Base-by-base conservation (phyloP, 2,329 filamentous ascomycete species). In the Claviceps sp. region DNA sequence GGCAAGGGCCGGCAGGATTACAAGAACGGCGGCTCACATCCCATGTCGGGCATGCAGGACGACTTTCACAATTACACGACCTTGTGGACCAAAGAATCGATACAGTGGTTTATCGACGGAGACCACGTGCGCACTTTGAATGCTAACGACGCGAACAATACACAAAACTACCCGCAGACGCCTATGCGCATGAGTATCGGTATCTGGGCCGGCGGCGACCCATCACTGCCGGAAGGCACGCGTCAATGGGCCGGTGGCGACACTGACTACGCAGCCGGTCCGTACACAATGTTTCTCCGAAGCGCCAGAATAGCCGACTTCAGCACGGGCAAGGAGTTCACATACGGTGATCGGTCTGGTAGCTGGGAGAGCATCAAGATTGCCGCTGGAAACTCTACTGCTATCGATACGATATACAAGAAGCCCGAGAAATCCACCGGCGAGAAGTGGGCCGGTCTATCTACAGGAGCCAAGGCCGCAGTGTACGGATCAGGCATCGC, bases 61-160 rank as follows among this genome's bases (percentile, higher is more conserved):
- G 77, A 80, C 51, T 84, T 75, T 64, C 84, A 88, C 73, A 89
- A 87, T 64, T 90, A 89, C 68, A 85, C 84, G n/a, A 73, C 81
- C 34, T 73, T 81, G 58, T 90, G 86, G 86, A 88, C 81, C 22
- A 70, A 77, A 56, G 78, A 84, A 1, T 68, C 73, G 52, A 69
- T 89, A 17, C 74, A 81, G 55, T 90, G 80, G 76, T 79, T 75
- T 60, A 81, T 93, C 51, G 87, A 94, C 59, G 81, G 81, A 57
- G 69, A 70, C 7, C 73, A 77, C 4, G 74, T 87, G 50, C 81
- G 87, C 55, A 82, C 77, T 1, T 71, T 87, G n/a, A 64, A 74
- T 8, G 77, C 80, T 52, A 70, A 68, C 24, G 80, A 85, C 49
- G 79, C 81, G 54, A 76, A 82, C 62, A 75, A 75, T 58, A 80